These are phyloP conservation scores for Xylariaceae sp. DNA, from an alignment of 2,329 filamentous ascomycete species.

Conservation along the genomic window DNA sequence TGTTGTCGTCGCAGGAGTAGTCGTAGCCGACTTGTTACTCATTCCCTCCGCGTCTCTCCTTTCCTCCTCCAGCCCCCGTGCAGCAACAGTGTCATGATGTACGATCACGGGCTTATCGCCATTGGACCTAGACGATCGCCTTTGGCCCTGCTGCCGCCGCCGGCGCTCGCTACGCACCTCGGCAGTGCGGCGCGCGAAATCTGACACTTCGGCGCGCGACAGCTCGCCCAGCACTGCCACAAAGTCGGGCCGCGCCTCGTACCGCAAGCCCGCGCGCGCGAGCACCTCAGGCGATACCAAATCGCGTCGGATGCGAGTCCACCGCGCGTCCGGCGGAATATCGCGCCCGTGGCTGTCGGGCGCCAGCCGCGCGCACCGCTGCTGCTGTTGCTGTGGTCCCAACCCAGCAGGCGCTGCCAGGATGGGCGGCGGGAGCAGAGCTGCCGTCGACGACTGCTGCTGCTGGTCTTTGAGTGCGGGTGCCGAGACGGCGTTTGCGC, in stretches of 20 bases:
- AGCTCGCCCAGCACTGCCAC: conserved; percentile 53
- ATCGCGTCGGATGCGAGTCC: conserved; percentile 50
- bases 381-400: conserved; percentile 2
- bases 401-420: neutral
- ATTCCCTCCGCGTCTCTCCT: too few relatives aligned
- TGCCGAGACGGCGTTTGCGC: conserved; percentile 18
- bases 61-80: conserved; percentile 3
- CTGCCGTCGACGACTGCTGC: neutral
- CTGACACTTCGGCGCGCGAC: conserved; percentile 41
- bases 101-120: conserved; percentile 3
- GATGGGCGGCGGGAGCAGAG: neutral
- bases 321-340: conserved; percentile 49
- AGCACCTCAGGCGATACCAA: conserved; percentile 53
- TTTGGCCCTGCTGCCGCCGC: too few relatives aligned
- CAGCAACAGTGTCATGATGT: neutral
- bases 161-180: conserved; percentile 34
- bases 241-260: conserved; percentile 53
- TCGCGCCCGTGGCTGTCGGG: conserved; percentile 50
- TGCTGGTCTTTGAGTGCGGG: conserved; percentile 13
- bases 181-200: conserved; percentile 41
- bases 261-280: conserved; percentile 46
- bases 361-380: conserved; percentile 33
- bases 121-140: conserved; percentile 24
- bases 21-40: too few relatives aligned
- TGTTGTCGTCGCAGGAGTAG: too few relatives aligned